These are phyloP conservation scores for Trichoderma asperelloides DNA, from an alignment of 495 filamentous ascomycete species.

Conservation along the genomic window DNA sequence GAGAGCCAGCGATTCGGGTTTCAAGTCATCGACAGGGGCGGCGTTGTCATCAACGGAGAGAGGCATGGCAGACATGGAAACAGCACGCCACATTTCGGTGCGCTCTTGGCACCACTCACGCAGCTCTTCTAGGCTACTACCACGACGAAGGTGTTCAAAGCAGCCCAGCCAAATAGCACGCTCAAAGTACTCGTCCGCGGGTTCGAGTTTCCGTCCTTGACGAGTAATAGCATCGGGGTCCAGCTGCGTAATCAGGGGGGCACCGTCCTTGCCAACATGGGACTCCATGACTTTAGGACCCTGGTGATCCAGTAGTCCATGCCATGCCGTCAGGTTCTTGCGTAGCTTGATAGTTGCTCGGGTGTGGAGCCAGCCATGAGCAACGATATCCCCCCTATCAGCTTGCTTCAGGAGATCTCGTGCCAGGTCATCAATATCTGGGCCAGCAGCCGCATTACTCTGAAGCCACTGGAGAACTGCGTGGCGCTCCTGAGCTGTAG, in stretches of 20 bases:
- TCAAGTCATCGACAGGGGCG: slow-evolving; percentile 31
- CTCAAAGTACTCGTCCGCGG: slow-evolving; percentile 77
- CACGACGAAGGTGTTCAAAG: slow-evolving; percentile 80
- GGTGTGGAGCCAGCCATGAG: slow-evolving; percentile 86
- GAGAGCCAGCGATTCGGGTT: slow-evolving; percentile 39
- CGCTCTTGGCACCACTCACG: slow-evolving; percentile 71
- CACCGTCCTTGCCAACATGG: slow-evolving; percentile 45
- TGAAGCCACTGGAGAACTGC: slow-evolving; percentile 78
- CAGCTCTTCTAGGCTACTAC: slow-evolving; percentile 60
- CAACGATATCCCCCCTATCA: slow-evolving; percentile 56
- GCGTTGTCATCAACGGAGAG: slow-evolving; percentile 34
- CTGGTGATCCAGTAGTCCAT: slow-evolving; percentile 53
- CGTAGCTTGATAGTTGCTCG: slow-evolving; percentile 80
- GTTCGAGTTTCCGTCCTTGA: slow-evolving; percentile 63
- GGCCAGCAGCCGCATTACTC: slow-evolving; percentile 52
- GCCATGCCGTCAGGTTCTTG: slow-evolving; percentile 64
- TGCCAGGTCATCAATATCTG: slow-evolving; percentile 66
- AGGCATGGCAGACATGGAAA: slow-evolving; percentile 50
- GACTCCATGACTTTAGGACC: slow-evolving; percentile 45
- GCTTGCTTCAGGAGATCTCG: slow-evolving; percentile 61
- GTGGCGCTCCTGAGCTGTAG: slow-evolving; percentile 55
- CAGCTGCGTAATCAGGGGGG: slow-evolving; percentile 69
- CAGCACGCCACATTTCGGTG: slow-evolving; percentile 78
- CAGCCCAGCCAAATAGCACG: slow-evolving; percentile 77
- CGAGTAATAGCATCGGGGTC: slow-evolving; percentile 85